A percentile compares a stretch with the other conserved stretches of the same genome.
Evolutionary conservation across 306 rosid genomes (phyloP).

Genomic region (Potentilla sterilis): DNA sequence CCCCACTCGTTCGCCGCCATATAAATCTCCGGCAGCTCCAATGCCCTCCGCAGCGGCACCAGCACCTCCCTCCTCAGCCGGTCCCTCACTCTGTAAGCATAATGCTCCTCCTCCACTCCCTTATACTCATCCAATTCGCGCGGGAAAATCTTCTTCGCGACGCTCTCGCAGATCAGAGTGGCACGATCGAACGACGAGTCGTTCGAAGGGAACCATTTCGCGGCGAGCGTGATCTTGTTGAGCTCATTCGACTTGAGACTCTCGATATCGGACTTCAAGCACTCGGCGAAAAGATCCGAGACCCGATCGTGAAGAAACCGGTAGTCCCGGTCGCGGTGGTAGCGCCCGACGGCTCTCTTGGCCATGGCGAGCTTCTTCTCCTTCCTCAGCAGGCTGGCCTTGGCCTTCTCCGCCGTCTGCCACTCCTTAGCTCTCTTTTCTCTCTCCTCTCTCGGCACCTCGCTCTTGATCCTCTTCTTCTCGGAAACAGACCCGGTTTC

Average conservation of each 20-base stretch:
- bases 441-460: neutral
- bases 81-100: conserved; percentile 62
- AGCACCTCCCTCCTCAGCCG: conserved; percentile 57
- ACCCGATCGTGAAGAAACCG: conserved; percentile 41
- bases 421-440: conserved; percentile 6
- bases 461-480: neutral
- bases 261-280: conserved; percentile 47
- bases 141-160: conserved; percentile 58
- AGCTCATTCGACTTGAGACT: conserved; percentile 27
- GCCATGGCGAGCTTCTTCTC: conserved; percentile 41
- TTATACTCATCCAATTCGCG: conserved; percentile 37
- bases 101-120: conserved; percentile 60
- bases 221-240: conserved; percentile 50
- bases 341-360: too few species aligned
- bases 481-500: neutral
- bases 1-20: conserved; percentile 68
- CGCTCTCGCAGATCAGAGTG: conserved; percentile 54
- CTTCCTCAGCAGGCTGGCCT: conserved; percentile 36
- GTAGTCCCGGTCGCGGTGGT: conserved; percentile 32
- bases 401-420: conserved; percentile 30
- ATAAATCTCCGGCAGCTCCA: conserved; percentile 67
- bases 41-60: conserved; percentile 54
- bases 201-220: conserved; percentile 75
- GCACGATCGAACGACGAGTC: conserved; percentile 61
- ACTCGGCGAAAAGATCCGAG: conserved; percentile 51